A percentile compares a stretch with the other conserved stretches of the same genome.
Evolutionary conservation across 441 rosid genomes (phyloP).

Genomic region (Raphanus hybrid): DNA sequence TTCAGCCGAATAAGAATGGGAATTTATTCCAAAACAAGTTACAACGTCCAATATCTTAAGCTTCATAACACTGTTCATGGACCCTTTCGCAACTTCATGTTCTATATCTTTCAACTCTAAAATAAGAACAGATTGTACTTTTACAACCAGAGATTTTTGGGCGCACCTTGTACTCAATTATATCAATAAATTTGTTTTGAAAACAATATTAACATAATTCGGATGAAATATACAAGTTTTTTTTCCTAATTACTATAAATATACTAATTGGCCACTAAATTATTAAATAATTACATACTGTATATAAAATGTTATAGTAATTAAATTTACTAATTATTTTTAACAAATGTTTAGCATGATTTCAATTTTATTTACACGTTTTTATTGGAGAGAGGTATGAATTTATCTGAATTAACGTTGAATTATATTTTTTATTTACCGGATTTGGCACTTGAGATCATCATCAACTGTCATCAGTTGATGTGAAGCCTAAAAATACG

Average conservation of each 20-base stretch:
- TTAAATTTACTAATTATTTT: too few species aligned
- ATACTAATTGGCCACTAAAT: background rate
- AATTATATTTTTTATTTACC: background rate
- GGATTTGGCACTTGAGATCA: conserved; percentile 1
- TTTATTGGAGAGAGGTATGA: background rate
- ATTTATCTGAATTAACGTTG: background rate
- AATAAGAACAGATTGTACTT: background rate
- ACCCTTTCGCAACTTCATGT: background rate
- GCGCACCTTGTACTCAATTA: too few species aligned
- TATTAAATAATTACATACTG: too few species aligned
- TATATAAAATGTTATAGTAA: too few species aligned
- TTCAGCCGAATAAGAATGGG: too few species aligned
- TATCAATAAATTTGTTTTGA: too few species aligned
- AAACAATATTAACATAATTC: too few species aligned
- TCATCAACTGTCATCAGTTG: conserved; percentile 13
- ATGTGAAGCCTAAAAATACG: conserved; percentile 34
- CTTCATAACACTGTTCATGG: too few species aligned
- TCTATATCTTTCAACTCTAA: background rate
- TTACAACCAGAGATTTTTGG: background rate
- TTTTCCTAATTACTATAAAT: too few species aligned
- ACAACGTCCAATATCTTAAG: too few species aligned
- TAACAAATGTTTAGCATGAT: background rate
- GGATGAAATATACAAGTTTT: too few species aligned
- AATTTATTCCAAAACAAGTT: too few species aligned
- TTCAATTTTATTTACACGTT: background rate